Percentiles rank a stretch among this genome's conserved stretches.
phyloP scores from a whole-genome alignment of 495 filamentous ascomycete species.

The Oidiodendron maius region DNA sequence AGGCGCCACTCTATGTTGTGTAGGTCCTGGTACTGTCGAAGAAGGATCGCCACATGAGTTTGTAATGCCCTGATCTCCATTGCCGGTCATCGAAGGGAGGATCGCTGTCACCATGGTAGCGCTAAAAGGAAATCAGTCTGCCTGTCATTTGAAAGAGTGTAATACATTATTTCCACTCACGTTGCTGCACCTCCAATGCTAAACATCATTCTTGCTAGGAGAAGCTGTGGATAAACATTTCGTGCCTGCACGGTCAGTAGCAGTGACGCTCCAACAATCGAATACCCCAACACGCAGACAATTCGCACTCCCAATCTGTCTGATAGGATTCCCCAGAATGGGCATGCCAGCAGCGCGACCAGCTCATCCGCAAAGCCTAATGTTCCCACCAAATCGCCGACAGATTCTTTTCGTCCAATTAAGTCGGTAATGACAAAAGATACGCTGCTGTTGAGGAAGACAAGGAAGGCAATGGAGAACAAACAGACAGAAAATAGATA shows the following conservation, averaged over 20 bases:
- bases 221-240: conserved; percentile 84
- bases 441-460: conserved; percentile 91
- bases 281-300: conserved; percentile 74
- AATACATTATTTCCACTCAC: too few species aligned
- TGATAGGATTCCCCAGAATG: conserved; percentile 84
- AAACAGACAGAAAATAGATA: conserved; percentile 88
- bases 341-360: conserved; percentile 84
- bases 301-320: conserved; percentile 82
- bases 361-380: conserved; percentile 95
- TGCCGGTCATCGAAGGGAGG: conserved; percentile 72
- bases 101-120: conserved; percentile 97
- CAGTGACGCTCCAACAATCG: conserved; percentile 68
- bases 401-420: conserved; percentile 65
- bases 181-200: conserved; percentile 85
- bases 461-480: conserved; percentile 94
- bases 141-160: too few species aligned
- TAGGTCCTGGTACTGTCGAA: neutral
- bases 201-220: conserved; percentile 82
- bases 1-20: conserved; percentile 33
- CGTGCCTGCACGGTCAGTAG: conserved; percentile 77
- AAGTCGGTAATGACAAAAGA: conserved; percentile 93
- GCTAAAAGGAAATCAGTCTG: conserved; percentile 24
- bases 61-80: conserved; percentile 3
- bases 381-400: conserved; percentile 88
- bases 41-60: neutral